A percentile compares a stretch with the other conserved stretches of the same genome.
Conservation (phyloP, 208 protist species). For the Crithidia acanthocephali region DNA sequence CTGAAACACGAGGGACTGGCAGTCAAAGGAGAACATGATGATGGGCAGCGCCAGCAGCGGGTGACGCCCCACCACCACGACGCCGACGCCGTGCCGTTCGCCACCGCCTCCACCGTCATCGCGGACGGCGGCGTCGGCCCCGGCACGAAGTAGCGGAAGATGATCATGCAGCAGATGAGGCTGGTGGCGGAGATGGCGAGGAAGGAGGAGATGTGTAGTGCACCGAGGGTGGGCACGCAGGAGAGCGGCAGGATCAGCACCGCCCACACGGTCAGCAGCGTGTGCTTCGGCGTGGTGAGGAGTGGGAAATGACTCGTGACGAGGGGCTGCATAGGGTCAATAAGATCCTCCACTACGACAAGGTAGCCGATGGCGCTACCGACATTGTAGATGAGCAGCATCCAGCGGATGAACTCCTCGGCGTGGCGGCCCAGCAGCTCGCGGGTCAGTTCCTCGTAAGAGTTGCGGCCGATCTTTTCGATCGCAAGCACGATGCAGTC, state of each 20-base stretch:
- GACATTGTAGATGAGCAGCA: conserved; percentile 66
- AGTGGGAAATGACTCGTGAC: conserved; percentile 44
- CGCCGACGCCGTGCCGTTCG: conserved; percentile 16
- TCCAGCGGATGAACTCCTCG: conserved; percentile 64
- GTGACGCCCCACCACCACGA: conserved; percentile 50
- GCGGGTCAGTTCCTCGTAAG: conserved; percentile 79
- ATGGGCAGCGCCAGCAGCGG: conserved; percentile 67
- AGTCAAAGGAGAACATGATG: conserved; percentile 89
- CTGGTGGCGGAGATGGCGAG: conserved; percentile 63
- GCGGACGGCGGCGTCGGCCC: conserved; percentile 15
- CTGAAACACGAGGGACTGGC: conserved; percentile 44
- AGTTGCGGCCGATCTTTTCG: conserved; percentile 71
- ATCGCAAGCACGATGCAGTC: conserved; percentile 70
- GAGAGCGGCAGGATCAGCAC: conserved; percentile 75
- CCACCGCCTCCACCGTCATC: conserved; percentile 19
- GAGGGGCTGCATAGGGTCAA: conserved; percentile 62
- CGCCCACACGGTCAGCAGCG: conserved; percentile 61
- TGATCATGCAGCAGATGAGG: conserved; percentile 63
- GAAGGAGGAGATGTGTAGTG: conserved; percentile 62
- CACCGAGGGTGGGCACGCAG: conserved; percentile 59
- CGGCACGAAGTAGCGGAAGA: conserved; percentile 75
- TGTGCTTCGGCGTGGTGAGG: conserved; percentile 62
- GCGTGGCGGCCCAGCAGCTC: conserved; percentile 50
- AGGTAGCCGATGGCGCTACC: conserved; percentile 72
- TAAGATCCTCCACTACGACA: conserved; percentile 61